Evolutionary conservation across 176 grass and related monocot species (phyloP).

Genomic region (Bonia amplexicaulis): DNA sequence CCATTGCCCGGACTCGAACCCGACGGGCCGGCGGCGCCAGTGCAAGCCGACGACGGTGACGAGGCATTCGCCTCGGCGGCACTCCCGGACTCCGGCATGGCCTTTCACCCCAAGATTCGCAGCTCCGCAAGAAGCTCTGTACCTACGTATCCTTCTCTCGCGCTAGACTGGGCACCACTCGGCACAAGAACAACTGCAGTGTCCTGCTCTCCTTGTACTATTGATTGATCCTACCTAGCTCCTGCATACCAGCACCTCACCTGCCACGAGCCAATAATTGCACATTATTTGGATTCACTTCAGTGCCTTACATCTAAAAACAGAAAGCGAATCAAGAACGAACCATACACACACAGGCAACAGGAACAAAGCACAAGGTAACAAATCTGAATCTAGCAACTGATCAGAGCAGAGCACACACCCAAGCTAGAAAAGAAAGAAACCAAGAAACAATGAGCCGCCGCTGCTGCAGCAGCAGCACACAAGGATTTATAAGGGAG

Average conservation of each 20-base stretch:
- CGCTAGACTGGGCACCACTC: background rate
- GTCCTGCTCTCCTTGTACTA: background rate
- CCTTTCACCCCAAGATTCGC: conserved; percentile 2
- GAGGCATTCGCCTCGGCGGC: conserved; percentile 32
- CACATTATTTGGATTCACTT: conserved; percentile 19
- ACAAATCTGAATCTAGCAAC: conserved; percentile 38
- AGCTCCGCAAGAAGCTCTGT: background rate
- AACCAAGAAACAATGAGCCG: background rate
- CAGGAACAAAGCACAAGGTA: background rate
- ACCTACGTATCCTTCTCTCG: background rate
- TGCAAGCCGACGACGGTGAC: background rate
- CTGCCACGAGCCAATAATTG: conserved; percentile 36
- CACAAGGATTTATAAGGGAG: background rate
- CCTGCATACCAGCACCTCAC: conserved; percentile 41
- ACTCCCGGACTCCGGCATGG: conserved; percentile 48
- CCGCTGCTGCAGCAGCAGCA: background rate
- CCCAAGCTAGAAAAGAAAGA: background rate
- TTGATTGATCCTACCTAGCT: conserved; percentile 27
- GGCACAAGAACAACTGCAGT: background rate
- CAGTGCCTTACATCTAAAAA: background rate
- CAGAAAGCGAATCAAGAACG: background rate
- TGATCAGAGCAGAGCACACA: background rate
- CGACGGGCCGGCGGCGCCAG: background rate
- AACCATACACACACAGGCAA: background rate
- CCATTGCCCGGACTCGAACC: background rate